phyloP scores from a whole-genome alignment of 345 rosid genomes.

The Acer yangbiense region DNA sequence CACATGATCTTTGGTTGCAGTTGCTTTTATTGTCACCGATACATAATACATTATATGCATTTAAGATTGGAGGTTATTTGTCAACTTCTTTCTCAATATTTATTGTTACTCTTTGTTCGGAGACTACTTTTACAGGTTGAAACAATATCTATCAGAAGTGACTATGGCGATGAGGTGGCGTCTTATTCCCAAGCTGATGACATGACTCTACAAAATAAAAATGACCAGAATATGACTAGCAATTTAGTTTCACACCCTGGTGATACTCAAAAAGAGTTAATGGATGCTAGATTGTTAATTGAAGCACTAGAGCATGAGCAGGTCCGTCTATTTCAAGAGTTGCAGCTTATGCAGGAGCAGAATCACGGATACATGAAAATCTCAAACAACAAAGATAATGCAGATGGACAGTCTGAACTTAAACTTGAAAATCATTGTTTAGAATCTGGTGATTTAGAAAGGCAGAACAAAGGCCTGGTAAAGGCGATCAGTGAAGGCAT shows the following conservation, averaged over 20 bases:
- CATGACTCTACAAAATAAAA: slow-evolving; percentile 29
- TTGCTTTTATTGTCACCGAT: slow-evolving; percentile 4
- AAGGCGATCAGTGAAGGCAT: slow-evolving; percentile 32
- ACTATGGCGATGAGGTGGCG: slow-evolving; percentile 43
- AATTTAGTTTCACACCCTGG: slow-evolving; percentile 31
- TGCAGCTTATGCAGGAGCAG: slow-evolving; percentile 48
- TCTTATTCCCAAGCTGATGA: slow-evolving; percentile 39
- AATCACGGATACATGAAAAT: slow-evolving; percentile 41
- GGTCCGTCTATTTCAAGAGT: slow-evolving; percentile 40
- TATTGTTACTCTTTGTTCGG: not conserved
- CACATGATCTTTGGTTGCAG: not conserved
- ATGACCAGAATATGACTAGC: slow-evolving; percentile 27
- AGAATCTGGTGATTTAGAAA: slow-evolving; percentile 28
- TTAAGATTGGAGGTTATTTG: slow-evolving; percentile 1
- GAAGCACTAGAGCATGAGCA: slow-evolving; percentile 47
- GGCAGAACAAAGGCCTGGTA: slow-evolving; percentile 23
- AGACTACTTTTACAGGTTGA: slow-evolving; percentile 50
- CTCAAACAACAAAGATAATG: slow-evolving; percentile 36
- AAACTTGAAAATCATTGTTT: slow-evolving; percentile 27
- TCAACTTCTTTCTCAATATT: slow-evolving; percentile 9
- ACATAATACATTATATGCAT: not conserved
- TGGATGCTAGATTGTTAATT: slow-evolving; percentile 38
- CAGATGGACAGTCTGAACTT: slow-evolving; percentile 35
- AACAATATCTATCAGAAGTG: slow-evolving; percentile 43
- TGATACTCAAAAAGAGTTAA: slow-evolving; percentile 38